Conservation (phyloP, 768 basidiomycete species). For the Serendipita indica region DNA sequence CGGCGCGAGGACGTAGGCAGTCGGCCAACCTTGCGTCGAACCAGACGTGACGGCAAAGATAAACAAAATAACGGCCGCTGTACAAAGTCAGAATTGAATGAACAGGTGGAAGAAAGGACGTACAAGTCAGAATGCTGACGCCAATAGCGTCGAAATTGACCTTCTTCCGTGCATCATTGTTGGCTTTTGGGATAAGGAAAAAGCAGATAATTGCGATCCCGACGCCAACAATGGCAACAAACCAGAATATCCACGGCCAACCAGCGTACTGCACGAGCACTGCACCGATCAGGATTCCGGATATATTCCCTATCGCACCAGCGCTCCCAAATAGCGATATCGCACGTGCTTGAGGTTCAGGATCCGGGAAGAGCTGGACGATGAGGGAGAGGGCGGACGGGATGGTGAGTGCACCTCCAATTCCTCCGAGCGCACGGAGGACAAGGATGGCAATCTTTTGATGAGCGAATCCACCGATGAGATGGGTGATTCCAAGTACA, state of each 20-base stretch:
- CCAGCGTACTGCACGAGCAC: conserved; percentile 28
- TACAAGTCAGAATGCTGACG: conserved; percentile 5
- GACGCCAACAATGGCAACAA: conserved; percentile 28
- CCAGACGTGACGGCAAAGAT: conserved; percentile 28
- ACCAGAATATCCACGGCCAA: conserved; percentile 40
- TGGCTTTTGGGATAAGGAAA: conserved; percentile 24
- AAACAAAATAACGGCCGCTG: conserved; percentile 27
- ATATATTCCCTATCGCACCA: conserved; percentile 33
- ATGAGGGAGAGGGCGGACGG: conserved; percentile 38
- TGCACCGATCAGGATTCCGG: conserved; percentile 32
- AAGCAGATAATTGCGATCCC: conserved; percentile 23
- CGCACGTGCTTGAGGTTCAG: conserved; percentile 32
- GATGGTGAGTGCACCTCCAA: conserved; percentile 35
- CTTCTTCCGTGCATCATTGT: background rate
- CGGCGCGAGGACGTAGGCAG: conserved; percentile 28
- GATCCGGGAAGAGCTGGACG: conserved; percentile 36
- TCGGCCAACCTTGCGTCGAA: conserved; percentile 12
- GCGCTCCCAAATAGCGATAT: conserved; percentile 33
- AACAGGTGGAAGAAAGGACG: background rate
- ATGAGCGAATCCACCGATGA: conserved; percentile 22
- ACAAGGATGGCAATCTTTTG: conserved; percentile 23
- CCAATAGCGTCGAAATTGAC: conserved; percentile 7
- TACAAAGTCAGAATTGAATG: background rate
- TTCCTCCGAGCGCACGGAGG: conserved; percentile 23
- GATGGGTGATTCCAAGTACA: conserved; percentile 20